phyloP scores from a whole-genome alignment of 257 asterid genomes.

The Asclepias syriaca region DNA sequence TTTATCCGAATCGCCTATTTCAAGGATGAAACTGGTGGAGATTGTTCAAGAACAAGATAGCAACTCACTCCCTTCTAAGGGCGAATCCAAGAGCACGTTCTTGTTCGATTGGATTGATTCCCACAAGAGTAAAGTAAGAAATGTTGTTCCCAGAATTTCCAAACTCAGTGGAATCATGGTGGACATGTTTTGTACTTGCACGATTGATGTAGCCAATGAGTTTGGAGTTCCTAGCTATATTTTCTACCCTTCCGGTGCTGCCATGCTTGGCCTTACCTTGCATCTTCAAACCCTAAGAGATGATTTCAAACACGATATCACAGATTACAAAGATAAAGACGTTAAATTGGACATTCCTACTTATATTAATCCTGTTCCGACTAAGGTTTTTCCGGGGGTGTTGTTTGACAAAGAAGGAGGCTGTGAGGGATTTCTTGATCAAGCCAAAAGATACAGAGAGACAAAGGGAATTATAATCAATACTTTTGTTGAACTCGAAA shows the following conservation, averaged over 20 bases:
- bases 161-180: conserved; percentile 15
- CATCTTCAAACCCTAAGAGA: no score
- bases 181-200: conserved; percentile 15
- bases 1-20: background rate
- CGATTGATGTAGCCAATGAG: conserved; percentile 16
- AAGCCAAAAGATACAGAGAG: background rate
- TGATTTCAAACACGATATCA: no score
- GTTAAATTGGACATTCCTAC: no score
- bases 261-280: no score
- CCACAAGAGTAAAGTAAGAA: conserved; percentile 7
- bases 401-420: background rate
- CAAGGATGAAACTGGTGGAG: conserved; percentile 3
- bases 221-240: no score
- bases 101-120: background rate
- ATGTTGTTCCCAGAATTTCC: background rate
- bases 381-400: background rate
- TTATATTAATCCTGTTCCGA: no score
- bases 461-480: conserved; percentile 23
- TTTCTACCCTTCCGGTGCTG: no score
- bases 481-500: no score
- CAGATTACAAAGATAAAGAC: no score
- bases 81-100: background rate
- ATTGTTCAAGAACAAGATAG: background rate
- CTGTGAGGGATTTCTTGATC: background rate
- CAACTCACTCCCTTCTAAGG: background rate